A percentile compares a stretch with the other conserved stretches of the same genome.
Conservation (phyloP, 192 early-diverging fungal genomes). For the Podila minutissima region DNA sequence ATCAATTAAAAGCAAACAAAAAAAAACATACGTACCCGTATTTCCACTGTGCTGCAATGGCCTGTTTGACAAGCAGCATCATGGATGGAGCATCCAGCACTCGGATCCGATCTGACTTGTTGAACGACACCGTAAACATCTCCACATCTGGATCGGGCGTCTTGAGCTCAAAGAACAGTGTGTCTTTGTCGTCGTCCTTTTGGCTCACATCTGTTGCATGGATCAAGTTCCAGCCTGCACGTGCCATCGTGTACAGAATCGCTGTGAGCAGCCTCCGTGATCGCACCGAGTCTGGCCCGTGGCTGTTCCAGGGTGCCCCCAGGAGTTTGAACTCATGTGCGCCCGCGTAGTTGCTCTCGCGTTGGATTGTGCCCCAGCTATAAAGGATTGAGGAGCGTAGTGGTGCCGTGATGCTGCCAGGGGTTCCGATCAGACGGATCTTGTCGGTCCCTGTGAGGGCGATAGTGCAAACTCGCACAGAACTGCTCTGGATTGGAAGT, state of each 20-base stretch:
- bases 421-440: conserved; percentile 27
- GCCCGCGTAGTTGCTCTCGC: conserved; percentile 3
- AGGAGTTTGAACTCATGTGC: conserved; percentile 31
- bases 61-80: neutral
- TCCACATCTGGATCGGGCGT: neutral
- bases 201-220: conserved; percentile 29
- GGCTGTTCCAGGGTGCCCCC: conserved; percentile 27
- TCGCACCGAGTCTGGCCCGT: conserved; percentile 11
- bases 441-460: conserved; percentile 25
- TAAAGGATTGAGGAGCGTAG: conserved; percentile 9
- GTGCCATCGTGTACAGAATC: conserved; percentile 17
- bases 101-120: conserved; percentile 23
- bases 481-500: neutral
- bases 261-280: conserved; percentile 14
- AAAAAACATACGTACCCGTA: conserved; percentile 1
- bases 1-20: too few relatives aligned
- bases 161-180: conserved; percentile 23
- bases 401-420: neutral
- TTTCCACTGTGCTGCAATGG: conserved; percentile 19
- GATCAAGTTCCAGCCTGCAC: conserved; percentile 35
- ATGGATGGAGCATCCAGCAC: conserved; percentile 19
- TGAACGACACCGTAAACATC: conserved; percentile 32
- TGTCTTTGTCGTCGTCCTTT: conserved; percentile 19
- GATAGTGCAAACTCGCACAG: conserved; percentile 16
- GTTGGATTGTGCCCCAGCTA: conserved; percentile 27